phyloP scores from a whole-genome alignment of 768 basidiomycete genomes.

The Lactifluus piperatus region DNA sequence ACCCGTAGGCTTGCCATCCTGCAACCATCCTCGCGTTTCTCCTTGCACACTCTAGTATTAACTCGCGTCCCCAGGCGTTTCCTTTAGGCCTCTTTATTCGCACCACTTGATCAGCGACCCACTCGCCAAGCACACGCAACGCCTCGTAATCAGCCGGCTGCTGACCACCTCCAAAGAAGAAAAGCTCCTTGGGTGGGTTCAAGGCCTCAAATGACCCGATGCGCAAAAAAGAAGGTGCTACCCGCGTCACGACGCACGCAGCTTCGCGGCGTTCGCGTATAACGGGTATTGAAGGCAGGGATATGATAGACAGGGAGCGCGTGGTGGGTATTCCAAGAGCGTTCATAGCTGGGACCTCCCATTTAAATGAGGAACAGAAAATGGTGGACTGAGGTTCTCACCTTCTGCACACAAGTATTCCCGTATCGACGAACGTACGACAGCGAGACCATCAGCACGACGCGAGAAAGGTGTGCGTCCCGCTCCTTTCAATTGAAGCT shows the following conservation, averaged over 20 bases:
- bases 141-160: conserved; percentile 68
- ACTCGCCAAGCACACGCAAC: conserved; percentile 65
- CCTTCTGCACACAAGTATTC: conserved; percentile 94
- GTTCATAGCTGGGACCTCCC: conserved; percentile 41
- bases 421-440: conserved; percentile 87
- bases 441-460: conserved; percentile 89
- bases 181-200: conserved; percentile 53
- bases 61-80: conserved; percentile 51
- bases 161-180: conserved; percentile 73
- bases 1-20: conserved; percentile 90
- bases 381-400: conserved; percentile 24
- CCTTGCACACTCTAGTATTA: conserved; percentile 71
- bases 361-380: neutral
- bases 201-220: conserved; percentile 88
- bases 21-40: conserved; percentile 92
- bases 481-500: conserved; percentile 91
- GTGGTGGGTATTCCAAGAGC: conserved; percentile 86
- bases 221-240: conserved; percentile 86
- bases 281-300: conserved; percentile 66
- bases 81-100: conserved; percentile 30
- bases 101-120: conserved; percentile 57
- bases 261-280: conserved; percentile 64
- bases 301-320: conserved; percentile 72
- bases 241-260: conserved; percentile 66
- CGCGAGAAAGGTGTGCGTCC: conserved; percentile 93